Percentiles rank a stretch among this genome's conserved stretches.
Conservation (phyloP, 106 monocot genomes). For the Hemerocallis citrina region DNA sequence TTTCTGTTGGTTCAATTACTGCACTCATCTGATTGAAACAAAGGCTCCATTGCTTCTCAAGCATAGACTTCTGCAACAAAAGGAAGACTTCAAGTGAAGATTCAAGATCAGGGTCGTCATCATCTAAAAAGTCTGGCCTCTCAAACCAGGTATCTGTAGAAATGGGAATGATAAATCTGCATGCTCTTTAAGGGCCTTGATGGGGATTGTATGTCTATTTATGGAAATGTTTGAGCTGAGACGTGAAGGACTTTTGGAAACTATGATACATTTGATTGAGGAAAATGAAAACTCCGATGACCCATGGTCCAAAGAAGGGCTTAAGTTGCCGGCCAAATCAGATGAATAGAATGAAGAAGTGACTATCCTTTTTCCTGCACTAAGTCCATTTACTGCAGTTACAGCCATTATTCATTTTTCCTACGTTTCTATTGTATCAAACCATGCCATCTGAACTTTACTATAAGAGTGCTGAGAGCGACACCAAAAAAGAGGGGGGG, state of each 20-base stretch:
- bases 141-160: conserved; percentile 22
- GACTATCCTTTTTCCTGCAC: conserved; percentile 68
- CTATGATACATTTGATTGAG: conserved; percentile 23
- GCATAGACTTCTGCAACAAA: conserved; percentile 85
- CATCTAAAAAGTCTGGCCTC: conserved; percentile 11
- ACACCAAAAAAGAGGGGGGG: no score
- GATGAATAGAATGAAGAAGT: conserved; percentile 61
- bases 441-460: no score
- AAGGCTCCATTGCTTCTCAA: conserved; percentile 96
- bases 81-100: conserved; percentile 76
- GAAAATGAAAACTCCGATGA: conserved; percentile 18
- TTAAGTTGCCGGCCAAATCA: conserved; percentile 51
- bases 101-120: conserved; percentile 35
- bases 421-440: no score
- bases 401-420: conserved; percentile 44
- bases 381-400: conserved; percentile 73
- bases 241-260: conserved; percentile 38
- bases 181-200: conserved; percentile 61
- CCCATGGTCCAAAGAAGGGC: conserved; percentile 32
- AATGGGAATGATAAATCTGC: conserved; percentile 23
- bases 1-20: conserved; percentile 14
- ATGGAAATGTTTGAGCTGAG: conserved; percentile 33
- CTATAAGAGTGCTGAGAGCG: no score
- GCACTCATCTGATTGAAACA: conserved; percentile 28
- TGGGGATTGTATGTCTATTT: conserved; percentile 22